phyloP scores from a whole-genome alignment of 2,329 filamentous ascomycete species.

The Amauroascus verrucosus region DNA sequence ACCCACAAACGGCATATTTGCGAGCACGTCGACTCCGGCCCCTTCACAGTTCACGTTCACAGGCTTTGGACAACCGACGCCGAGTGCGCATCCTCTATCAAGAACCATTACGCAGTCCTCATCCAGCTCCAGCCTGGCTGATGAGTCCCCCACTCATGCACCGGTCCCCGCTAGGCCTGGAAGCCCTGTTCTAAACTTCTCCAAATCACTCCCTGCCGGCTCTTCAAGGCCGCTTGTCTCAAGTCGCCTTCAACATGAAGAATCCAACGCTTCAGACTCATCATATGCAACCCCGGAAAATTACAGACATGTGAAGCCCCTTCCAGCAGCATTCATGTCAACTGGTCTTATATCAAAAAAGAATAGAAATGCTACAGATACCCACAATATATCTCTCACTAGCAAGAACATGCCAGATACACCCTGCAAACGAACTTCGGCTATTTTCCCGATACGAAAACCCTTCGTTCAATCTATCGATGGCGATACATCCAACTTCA shows the following conservation, averaged over 20 bases:
- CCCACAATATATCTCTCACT: slow-evolving; percentile 35
- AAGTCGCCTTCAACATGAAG: slow-evolving; percentile 39
- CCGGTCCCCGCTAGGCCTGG: slow-evolving; percentile 44
- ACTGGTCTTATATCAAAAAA: slow-evolving; percentile 93
- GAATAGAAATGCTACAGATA: slow-evolving; percentile 68
- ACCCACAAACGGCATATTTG: slow-evolving; percentile 42
- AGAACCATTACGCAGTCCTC: slow-evolving; percentile 79
- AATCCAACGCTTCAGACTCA: slow-evolving; percentile 41
- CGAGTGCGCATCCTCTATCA: slow-evolving; percentile 65
- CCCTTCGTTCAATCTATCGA: slow-evolving; percentile 49
- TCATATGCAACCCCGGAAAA: slow-evolving; percentile 62
- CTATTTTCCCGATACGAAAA: slow-evolving; percentile 53
- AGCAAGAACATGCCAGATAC: slow-evolving; percentile 79
- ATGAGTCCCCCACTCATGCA: slow-evolving; percentile 59
- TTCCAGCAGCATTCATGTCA: slow-evolving; percentile 80
- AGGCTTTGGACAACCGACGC: slow-evolving; percentile 27
- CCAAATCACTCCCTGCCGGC: slow-evolving; percentile 64
- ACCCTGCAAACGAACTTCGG: slow-evolving; percentile 78
- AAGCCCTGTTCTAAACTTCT: slow-evolving; percentile 52
- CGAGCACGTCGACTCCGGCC: slow-evolving; percentile 20
- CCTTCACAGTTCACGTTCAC: slow-evolving; percentile 6
- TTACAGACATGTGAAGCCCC: slow-evolving; percentile 66
- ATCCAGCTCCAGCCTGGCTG: slow-evolving; percentile 64
- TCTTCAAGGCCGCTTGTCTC: slow-evolving; percentile 37
- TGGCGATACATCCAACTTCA: slow-evolving; percentile 53